Evolutionary conservation across 495 filamentous ascomycete species (phyloP).

Genomic region (Aspergillus wentii): DNA sequence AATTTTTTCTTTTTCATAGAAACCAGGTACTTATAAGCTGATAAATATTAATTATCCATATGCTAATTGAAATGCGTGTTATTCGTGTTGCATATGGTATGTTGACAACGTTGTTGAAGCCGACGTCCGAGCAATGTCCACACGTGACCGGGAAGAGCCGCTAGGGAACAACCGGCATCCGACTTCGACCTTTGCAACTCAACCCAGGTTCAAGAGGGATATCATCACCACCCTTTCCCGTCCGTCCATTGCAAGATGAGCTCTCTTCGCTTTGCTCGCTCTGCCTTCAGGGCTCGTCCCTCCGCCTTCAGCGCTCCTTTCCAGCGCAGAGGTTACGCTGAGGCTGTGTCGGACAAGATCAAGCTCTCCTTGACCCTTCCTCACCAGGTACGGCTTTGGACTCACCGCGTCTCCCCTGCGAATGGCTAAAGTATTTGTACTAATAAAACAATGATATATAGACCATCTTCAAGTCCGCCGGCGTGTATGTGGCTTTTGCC

Average conservation of each 20-base stretch:
- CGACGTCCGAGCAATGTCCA: too few relatives aligned
- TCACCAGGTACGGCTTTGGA: conserved; percentile 75
- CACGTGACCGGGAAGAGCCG: conserved; percentile 27
- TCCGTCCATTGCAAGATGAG: conserved; percentile 64
- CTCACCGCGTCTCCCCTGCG: conserved; percentile 4
- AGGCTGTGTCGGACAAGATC: conserved; percentile 93
- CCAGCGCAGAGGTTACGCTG: conserved; percentile 87
- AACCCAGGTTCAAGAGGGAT: conserved; percentile 37
- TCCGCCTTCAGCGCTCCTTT: conserved; percentile 61
- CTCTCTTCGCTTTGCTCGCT: conserved; percentile 82
- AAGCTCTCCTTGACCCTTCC: conserved; percentile 94
- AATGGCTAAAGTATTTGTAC: background rate
- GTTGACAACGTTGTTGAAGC: too few relatives aligned
- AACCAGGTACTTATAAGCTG: too few relatives aligned
- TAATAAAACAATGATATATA: conserved; percentile 31
- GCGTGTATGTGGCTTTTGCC: conserved; percentile 55
- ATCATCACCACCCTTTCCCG: conserved; percentile 28
- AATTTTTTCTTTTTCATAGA: too few relatives aligned
- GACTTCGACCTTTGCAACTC: conserved; percentile 44
- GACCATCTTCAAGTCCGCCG: conserved; percentile 70
- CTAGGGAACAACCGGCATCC: conserved; percentile 46
- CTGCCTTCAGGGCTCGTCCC: conserved; percentile 75
- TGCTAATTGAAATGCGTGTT: too few relatives aligned
- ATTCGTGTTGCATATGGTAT: too few relatives aligned
- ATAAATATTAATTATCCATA: too few relatives aligned